A percentile compares a stretch with the other conserved stretches of the same genome.
These are phyloP conservation scores for Mychonastes homosphaera DNA, from an alignment of 139 green algal species.

Conservation along the genomic window DNA sequence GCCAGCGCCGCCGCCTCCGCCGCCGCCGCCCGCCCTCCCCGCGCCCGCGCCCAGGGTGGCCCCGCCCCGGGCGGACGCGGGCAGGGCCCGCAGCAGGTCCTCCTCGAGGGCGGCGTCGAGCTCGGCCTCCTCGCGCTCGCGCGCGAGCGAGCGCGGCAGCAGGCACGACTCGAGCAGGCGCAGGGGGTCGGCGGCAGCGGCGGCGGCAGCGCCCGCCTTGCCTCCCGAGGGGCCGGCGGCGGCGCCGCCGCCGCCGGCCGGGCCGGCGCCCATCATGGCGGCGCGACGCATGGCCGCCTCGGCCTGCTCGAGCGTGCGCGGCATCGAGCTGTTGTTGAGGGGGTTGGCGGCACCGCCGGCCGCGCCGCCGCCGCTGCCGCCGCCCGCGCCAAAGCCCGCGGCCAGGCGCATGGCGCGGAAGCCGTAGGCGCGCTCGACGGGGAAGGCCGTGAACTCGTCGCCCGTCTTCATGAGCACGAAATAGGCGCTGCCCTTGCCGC, in stretches of 20 bases:
- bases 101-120: not conserved
- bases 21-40: not conserved
- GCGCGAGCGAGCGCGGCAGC: not conserved
- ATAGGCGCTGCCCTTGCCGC: conserved; percentile 8
- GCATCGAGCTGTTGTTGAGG: no score
- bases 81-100: not conserved
- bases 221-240: not conserved
- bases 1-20: not conserved
- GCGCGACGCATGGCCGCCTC: not conserved
- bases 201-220: not conserved
- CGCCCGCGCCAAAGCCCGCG: not conserved
- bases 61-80: not conserved
- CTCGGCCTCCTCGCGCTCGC: not conserved
- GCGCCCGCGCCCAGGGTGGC: conserved; percentile 7
- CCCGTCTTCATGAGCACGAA: conserved; percentile 18
- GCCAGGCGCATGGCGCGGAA: not conserved
- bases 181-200: not conserved
- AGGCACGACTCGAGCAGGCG: no score
- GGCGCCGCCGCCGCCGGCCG: not conserved
- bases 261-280: not conserved
- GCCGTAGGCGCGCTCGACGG: not conserved
- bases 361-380: no score
- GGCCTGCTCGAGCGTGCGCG: not conserved
- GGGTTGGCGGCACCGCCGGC: not conserved
- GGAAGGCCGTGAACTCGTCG: not conserved